Base-by-base conservation (phyloP, 2,329 filamentous ascomycete species). In the Pseudofabraea citricarpa region DNA sequence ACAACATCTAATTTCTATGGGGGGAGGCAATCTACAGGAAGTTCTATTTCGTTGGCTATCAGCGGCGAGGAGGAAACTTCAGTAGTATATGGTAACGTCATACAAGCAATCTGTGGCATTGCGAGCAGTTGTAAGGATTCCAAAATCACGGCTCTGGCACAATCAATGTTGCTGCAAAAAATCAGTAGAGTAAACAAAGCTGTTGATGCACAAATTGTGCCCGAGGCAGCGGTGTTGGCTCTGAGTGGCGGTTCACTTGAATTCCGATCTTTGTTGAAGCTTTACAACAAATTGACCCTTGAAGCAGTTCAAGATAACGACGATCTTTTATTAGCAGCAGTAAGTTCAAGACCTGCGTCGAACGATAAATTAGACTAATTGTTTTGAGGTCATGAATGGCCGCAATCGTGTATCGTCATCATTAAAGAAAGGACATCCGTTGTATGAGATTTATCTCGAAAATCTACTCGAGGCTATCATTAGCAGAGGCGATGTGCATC, bases 121-220 rank as follows among this genome's bases (percentile, higher is more conserved):
- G 89, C 93, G 1, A 79, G 77, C 18, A 83, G 79, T 45, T 90
- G 84, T 60, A 78, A 85, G 37, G 90, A 98, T 57, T 83, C 89
- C 47, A 95, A 96, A 66, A 95, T 98, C 42, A 93, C 86, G 6
- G 90, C 90, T 5, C 72, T 98, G 41, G 91, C 90, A 2, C 86
- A 96, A 56, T 94, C 90, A 1, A 96, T 98, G 83, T 79, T 99
- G 19, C 69, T 95, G n/a, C 93, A 98, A 60, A 97, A 98, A 64
- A 79, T 97, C 45, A 83, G 85, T 48, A 91, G 93, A 64, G 81
- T 96, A 43, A 93, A 81, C 57, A 74, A 79, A 46, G 70, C 77
- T 4, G 86, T 96, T 2, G 90, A 97, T 68, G 82, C 85, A 22
- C 84, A 85, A 43, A 93, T 98, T 47, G 84, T 97, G 43, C 81